Percentiles rank a stretch among this genome's conserved stretches.
Evolutionary conservation across 1,139 yeast genomes (phyloP).

Genomic region (Wickerhamomyces sp.): DNA sequence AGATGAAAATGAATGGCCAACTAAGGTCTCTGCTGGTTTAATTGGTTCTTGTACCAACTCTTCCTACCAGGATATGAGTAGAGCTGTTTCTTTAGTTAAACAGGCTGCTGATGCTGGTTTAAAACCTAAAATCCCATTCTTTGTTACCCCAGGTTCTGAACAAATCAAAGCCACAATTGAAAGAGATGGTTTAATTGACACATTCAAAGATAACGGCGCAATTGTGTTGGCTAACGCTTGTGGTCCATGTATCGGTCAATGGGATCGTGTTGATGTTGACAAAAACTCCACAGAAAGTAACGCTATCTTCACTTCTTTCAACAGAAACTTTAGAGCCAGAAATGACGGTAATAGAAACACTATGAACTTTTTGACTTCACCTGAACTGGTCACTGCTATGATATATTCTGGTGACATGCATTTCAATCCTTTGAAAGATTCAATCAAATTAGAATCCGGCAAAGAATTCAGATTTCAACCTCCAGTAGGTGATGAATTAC

Average conservation of each 20-base stretch:
- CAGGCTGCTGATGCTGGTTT: slow-evolving; percentile 86
- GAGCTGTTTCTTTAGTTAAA: slow-evolving; percentile 81
- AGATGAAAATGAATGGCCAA: slow-evolving; percentile 74
- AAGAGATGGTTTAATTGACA: slow-evolving; percentile 82
- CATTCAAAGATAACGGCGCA: slow-evolving; percentile 83
- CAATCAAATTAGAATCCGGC: slow-evolving; percentile 63
- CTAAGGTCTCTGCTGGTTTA: slow-evolving; percentile 76
- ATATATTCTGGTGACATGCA: slow-evolving; percentile 86
- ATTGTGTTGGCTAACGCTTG: slow-evolving; percentile 93
- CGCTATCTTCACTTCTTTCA: slow-evolving; percentile 91
- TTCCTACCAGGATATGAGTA: slow-evolving; percentile 95
- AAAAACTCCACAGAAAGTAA: slow-evolving; percentile 64
- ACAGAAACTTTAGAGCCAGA: slow-evolving; percentile 95
- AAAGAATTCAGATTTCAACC: slow-evolving; percentile 70
- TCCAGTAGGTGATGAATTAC: slow-evolving; percentile 78
- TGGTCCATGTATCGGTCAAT: slow-evolving; percentile 99
- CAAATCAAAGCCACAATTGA: slow-evolving; percentile 96
- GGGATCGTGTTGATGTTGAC: slow-evolving; percentile 77
- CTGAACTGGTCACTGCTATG: slow-evolving; percentile 96
- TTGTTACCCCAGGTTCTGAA: slow-evolving; percentile 98
- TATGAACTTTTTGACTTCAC: slow-evolving; percentile 94
- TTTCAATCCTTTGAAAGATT: slow-evolving; percentile 83
- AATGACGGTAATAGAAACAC: slow-evolving; percentile 97
- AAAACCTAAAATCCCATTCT: slow-evolving; percentile 88
- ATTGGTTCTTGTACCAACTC: slow-evolving; percentile 98